Percentiles rank a stretch among this genome's conserved stretches.
Evolutionary conservation across 176 grass and related monocot species (phyloP).

Genomic region (Themeda triandra): DNA sequence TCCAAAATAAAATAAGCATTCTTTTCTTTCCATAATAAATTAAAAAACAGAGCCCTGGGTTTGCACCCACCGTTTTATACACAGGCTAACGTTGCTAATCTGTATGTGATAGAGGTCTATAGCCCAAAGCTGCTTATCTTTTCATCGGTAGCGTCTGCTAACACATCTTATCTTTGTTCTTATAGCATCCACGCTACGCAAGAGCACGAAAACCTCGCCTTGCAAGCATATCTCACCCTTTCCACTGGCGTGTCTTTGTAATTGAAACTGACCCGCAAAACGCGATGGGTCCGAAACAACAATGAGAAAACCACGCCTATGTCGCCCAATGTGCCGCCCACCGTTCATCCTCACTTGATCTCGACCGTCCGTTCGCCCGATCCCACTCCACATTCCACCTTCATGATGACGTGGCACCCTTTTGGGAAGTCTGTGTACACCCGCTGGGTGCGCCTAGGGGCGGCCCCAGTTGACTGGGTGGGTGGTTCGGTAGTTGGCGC

Average conservation of each 20-base stretch:
- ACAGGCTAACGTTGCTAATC: neutral
- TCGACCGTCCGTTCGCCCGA: neutral
- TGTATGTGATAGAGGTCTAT: neutral
- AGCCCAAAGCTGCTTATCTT: neutral
- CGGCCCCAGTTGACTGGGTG: constrained; percentile 1
- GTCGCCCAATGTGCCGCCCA: neutral
- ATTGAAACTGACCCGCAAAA: neutral
- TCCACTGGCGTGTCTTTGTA: neutral
- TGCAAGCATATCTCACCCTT: neutral
- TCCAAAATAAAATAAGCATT: neutral
- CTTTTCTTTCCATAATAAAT: neutral
- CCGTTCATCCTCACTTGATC: neutral
- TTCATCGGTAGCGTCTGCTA: neutral
- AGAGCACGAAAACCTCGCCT: neutral
- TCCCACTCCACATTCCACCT: neutral
- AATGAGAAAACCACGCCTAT: neutral
- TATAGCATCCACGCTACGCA: neutral
- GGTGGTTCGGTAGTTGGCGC: constrained; percentile 20
- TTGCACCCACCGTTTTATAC: neutral
- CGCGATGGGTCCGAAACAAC: too few species aligned
- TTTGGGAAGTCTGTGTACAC: neutral
- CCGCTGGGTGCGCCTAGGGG: neutral
- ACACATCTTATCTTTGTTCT: neutral
- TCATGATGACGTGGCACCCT: too few species aligned
- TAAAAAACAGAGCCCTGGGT: neutral